Percentiles rank a stretch among this genome's conserved stretches.
phyloP scores from a whole-genome alignment of 257 asterid genomes.

The Solanum dulcamara region DNA sequence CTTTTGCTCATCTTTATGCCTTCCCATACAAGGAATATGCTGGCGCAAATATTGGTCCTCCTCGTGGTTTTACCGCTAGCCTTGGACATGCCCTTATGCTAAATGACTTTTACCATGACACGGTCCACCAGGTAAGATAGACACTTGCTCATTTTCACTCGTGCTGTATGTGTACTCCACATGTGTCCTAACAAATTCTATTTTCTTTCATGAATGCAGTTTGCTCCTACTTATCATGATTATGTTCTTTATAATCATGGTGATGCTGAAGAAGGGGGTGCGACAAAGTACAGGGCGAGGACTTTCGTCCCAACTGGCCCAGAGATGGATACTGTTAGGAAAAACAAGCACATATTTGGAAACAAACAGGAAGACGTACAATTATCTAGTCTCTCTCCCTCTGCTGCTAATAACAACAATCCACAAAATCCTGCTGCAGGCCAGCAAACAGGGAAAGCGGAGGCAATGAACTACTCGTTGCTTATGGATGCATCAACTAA shows the following conservation, averaged over 20 bases:
- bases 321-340: slow-evolving; percentile 87
- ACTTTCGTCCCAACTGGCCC: slow-evolving; percentile 94
- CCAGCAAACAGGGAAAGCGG: slow-evolving; percentile 27
- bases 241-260: slow-evolving; percentile 87
- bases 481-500: slow-evolving; percentile 40
- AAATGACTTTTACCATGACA: slow-evolving; percentile 86
- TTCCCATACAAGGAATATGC: slow-evolving; percentile 96
- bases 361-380: slow-evolving; percentile 63
- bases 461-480: slow-evolving; percentile 50
- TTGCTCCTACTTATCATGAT: slow-evolving; percentile 96
- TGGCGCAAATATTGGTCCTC: slow-evolving; percentile 76
- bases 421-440: slow-evolving; percentile 19
- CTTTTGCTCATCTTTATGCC: slow-evolving; percentile 82
- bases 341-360: slow-evolving; percentile 52
- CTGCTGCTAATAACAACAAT: slow-evolving; percentile 34
- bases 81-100: slow-evolving; percentile 84
- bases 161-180: not conserved
- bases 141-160: not conserved
- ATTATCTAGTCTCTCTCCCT: slow-evolving; percentile 42
- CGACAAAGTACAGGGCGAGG: slow-evolving; percentile 80
- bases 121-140: slow-evolving; percentile 79
- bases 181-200: not conserved
- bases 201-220: slow-evolving; percentile 31
- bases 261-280: slow-evolving; percentile 74
- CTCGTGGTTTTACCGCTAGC: slow-evolving; percentile 62